These are phyloP conservation scores for Candida coquimbonensis DNA, from an alignment of 805 yeast genomes.

Conservation along the genomic window DNA sequence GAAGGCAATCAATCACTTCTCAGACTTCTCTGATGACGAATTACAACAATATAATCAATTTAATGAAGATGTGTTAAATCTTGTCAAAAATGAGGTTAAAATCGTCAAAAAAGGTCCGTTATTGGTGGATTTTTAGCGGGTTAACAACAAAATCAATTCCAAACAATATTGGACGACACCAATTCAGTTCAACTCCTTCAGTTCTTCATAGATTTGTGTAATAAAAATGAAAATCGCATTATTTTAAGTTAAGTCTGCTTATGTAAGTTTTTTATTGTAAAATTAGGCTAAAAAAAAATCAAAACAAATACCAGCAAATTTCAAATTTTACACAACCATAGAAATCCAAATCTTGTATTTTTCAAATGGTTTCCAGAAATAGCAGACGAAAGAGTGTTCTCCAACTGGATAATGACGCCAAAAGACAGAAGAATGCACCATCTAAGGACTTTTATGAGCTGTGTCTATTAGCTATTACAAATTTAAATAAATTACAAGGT, in stretches of 20 bases:
- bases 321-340: too few species aligned
- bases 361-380: conserved; percentile 11
- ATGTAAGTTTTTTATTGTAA: background rate
- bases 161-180: too few species aligned
- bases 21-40: conserved; percentile 6
- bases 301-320: too few species aligned
- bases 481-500: conserved; percentile 24
- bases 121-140: conserved; percentile 10
- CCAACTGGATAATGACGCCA: conserved; percentile 1
- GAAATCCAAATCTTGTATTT: too few species aligned
- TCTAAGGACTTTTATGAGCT: conserved; percentile 22
- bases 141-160: too few species aligned
- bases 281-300: background rate
- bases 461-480: conserved; percentile 27
- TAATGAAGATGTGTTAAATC: conserved; percentile 9
- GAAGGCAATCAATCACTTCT: conserved; percentile 3
- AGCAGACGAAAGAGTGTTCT: conserved; percentile 12
- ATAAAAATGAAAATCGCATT: too few species aligned
- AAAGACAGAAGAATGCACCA: conserved; percentile 13
- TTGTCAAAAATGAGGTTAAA: conserved; percentile 9
- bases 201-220: too few species aligned
- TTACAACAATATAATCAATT: conserved; percentile 6
- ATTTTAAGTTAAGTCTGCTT: background rate
- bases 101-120: conserved; percentile 17
- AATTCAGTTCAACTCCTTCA: too few species aligned